Evolutionary conservation across 306 rosid species (phyloP).

Genomic region (Albizia julibrissin): DNA sequence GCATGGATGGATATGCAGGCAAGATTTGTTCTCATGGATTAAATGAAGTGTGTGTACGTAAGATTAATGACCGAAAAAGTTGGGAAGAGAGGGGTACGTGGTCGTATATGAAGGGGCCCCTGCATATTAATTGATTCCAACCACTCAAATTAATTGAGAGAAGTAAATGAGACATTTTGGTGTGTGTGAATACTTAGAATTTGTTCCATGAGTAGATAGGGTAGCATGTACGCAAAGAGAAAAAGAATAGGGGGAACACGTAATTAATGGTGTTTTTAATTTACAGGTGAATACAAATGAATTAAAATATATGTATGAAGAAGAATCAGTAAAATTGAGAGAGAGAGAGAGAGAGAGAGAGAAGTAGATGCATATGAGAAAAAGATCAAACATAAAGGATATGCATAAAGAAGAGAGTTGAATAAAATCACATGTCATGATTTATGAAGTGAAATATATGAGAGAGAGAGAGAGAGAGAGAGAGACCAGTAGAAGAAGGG

Average conservation of each 20-base stretch:
- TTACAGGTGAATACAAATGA: background rate
- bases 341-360: background rate
- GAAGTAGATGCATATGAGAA: background rate
- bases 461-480: background rate
- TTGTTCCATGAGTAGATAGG: background rate
- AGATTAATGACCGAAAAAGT: background rate
- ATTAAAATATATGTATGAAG: background rate
- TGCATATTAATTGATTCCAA: background rate
- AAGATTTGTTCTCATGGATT: background rate
- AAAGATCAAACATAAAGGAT: background rate
- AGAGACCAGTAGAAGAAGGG: background rate
- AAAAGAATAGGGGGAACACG: background rate
- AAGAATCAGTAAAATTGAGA: background rate
- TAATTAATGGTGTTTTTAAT: background rate
- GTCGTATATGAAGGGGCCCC: too few species aligned
- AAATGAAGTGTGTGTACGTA: background rate
- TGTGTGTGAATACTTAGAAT: background rate
- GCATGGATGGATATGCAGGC: background rate
- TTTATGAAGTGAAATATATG: too few species aligned
- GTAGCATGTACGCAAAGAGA: background rate
- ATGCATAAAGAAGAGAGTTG: background rate
- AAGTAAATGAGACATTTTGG: background rate
- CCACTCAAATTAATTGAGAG: background rate
- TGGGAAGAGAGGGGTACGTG: background rate
- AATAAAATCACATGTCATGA: background rate